These are phyloP conservation scores for Ailanthus altissimus DNA, from an alignment of 345 rosid species.

Conservation along the genomic window DNA sequence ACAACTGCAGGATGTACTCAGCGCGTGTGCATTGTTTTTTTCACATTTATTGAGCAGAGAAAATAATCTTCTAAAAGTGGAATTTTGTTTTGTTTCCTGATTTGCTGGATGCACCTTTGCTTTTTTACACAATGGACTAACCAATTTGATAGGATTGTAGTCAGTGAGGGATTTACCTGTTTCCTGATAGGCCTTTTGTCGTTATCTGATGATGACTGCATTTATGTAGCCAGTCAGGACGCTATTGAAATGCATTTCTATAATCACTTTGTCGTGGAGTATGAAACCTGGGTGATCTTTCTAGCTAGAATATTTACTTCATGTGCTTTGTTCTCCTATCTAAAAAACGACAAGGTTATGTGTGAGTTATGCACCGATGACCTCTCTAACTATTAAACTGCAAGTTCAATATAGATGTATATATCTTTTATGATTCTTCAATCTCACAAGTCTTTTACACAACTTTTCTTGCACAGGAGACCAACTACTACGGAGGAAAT, in stretches of 20 bases:
- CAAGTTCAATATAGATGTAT: background rate
- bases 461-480: conserved; percentile 46
- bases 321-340: no score
- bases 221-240: no score
- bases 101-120: background rate
- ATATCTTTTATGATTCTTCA: background rate
- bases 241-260: no score
- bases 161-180: no score
- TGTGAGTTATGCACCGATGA: no score
- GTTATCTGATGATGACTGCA: no score
- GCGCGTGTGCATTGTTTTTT: background rate
- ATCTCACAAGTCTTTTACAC: conserved; percentile 1
- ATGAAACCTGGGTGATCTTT: no score
- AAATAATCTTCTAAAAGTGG: background rate
- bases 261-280: no score
- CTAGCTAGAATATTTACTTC: no score
- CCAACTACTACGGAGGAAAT: conserved; percentile 67
- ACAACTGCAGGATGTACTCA: background rate
- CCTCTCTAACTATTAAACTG: background rate
- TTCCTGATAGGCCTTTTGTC: no score
- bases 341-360: no score
- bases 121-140: background rate
- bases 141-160: background rate
- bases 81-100: background rate
- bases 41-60: background rate